phyloP scores from a whole-genome alignment of 495 filamentous ascomycete species.

The Cudoniella acicularis region DNA sequence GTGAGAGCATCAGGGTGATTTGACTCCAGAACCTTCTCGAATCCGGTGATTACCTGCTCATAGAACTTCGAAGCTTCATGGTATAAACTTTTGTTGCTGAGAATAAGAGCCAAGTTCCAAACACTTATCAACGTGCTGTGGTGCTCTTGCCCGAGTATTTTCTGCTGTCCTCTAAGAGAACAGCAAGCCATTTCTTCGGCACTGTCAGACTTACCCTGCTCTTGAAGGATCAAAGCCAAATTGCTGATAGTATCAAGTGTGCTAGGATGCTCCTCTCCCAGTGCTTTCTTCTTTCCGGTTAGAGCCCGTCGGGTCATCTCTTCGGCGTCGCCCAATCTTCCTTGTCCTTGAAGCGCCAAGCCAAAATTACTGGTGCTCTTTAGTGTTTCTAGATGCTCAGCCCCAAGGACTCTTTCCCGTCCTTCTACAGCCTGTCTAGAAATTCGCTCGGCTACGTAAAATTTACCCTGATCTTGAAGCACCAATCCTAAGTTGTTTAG shows the following conservation, averaged over 20 bases:
- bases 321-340: background rate
- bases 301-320: background rate
- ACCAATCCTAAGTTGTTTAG: background rate
- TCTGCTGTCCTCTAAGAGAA: too few relatives aligned
- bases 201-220: background rate
- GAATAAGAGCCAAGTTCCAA: too few relatives aligned
- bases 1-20: too few relatives aligned
- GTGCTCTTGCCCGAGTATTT: too few relatives aligned
- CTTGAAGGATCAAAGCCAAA: background rate
- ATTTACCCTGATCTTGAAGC: background rate
- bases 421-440: background rate
- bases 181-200: background rate
- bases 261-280: background rate
- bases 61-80: too few relatives aligned
- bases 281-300: background rate
- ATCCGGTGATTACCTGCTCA: too few relatives aligned
- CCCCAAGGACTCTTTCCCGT: background rate
- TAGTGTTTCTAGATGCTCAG: background rate
- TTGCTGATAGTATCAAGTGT: background rate
- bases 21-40: too few relatives aligned
- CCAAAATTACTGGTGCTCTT: background rate
- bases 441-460: background rate
- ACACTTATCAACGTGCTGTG: too few relatives aligned
- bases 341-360: background rate
- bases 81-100: too few relatives aligned